A percentile compares a stretch with the other conserved stretches of the same genome.
Conservation (phyloP, 2,329 filamentous ascomycete genomes). For the Cercospora brassicicola region DNA sequence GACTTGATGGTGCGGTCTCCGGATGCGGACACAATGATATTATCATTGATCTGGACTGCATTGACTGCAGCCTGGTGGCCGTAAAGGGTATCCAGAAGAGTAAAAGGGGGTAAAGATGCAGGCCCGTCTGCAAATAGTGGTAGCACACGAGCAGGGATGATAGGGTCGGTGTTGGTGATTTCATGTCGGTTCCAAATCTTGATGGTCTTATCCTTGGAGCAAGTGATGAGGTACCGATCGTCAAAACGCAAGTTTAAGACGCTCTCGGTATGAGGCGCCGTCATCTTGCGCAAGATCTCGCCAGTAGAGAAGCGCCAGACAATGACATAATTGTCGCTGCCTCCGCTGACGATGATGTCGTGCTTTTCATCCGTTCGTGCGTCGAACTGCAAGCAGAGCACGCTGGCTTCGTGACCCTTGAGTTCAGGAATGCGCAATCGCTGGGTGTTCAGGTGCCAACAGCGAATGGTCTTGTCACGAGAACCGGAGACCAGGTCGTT, state of each 20-base stretch:
- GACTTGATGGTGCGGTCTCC: conserved; percentile 92
- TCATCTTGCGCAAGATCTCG: conserved; percentile 72
- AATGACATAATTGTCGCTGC: conserved; percentile 87
- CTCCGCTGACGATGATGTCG: conserved; percentile 91
- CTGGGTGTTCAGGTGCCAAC: conserved; percentile 85
- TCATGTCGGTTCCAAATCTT: conserved; percentile 87
- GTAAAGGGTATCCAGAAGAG: conserved; percentile 73
- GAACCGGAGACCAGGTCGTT: conserved; percentile 91
- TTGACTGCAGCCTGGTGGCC: conserved; percentile 93
- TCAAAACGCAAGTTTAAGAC: conserved; percentile 94
- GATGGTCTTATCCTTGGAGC: conserved; percentile 95
- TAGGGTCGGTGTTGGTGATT: conserved; percentile 52
- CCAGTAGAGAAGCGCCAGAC: conserved; percentile 94
- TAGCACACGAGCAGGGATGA: conserved; percentile 40
- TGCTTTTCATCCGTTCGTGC: conserved; percentile 68
- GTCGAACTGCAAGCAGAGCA: conserved; percentile 94
- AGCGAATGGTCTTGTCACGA: conserved; percentile 79
- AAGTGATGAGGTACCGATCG: conserved; percentile 86
- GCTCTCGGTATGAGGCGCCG: conserved; percentile 79
- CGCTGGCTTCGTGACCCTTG: conserved; percentile 76
- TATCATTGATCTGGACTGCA: conserved; percentile 83
- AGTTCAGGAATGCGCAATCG: conserved; percentile 71
- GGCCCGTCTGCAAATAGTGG: conserved; percentile 42
- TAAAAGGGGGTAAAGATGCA: conserved; percentile 65
- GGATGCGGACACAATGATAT: conserved; percentile 90